Percentiles rank a stretch among this genome's conserved stretches.
Evolutionary conservation across 495 filamentous ascomycete species (phyloP).

Genomic region (Cercophora newfieldiana): DNA sequence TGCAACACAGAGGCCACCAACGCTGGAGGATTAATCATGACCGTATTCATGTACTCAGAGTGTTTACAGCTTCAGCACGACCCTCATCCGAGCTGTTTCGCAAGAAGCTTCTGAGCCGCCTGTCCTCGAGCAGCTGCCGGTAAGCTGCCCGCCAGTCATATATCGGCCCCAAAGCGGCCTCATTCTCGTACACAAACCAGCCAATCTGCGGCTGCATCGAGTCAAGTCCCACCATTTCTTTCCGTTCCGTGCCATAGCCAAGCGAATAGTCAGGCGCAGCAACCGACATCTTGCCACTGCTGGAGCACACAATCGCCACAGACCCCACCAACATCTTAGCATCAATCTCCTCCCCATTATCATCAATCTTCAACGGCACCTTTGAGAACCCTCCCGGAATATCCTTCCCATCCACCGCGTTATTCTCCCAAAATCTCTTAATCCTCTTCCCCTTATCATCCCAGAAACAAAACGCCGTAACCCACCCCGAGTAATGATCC

Average conservation of each 20-base stretch:
- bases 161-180: too few species aligned
- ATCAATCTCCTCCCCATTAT: neutral
- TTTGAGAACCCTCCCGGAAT: neutral
- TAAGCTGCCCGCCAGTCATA: too few species aligned
- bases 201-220: constrained; percentile 1
- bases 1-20: too few species aligned
- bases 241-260: neutral
- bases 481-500: neutral
- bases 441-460: neutral
- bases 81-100: too few species aligned
- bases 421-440: neutral
- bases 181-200: neutral
- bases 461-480: constrained; percentile 15
- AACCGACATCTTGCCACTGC: neutral
- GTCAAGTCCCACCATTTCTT: neutral
- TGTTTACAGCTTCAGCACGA: too few species aligned
- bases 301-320: neutral
- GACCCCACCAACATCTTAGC: neutral
- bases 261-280: neutral
- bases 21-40: too few species aligned
- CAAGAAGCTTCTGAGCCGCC: too few species aligned
- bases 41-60: too few species aligned
- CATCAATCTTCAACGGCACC: neutral
- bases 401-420: neutral
- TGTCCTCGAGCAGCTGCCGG: too few species aligned